Evolutionary conservation across 805 yeast genomes (phyloP).

Genomic region (Candida verbasci): DNA sequence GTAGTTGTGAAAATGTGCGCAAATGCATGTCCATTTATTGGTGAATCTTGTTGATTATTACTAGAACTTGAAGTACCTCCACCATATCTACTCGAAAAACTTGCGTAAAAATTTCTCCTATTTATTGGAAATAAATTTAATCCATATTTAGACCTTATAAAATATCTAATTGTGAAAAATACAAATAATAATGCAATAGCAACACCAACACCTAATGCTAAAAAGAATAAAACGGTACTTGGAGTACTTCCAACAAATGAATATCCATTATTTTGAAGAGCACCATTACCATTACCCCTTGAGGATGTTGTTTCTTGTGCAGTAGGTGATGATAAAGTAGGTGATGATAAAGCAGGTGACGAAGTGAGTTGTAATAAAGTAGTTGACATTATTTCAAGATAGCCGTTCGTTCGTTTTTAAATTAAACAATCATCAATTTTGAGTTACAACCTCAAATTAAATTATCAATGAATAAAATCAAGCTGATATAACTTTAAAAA

Average conservation of each 20-base stretch:
- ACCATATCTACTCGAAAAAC: background rate
- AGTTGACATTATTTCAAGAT: constrained; percentile 1
- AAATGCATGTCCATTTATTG: constrained; percentile 6
- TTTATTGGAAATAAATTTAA: constrained; percentile 40
- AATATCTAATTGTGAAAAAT: constrained; percentile 58
- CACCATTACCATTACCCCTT: background rate
- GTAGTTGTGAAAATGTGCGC: constrained; percentile 7
- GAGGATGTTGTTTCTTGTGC: background rate
- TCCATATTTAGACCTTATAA: constrained; percentile 54
- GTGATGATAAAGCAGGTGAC: background rate
- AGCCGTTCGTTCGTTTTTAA: no score
- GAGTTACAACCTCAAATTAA: no score
- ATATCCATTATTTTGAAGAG: background rate
- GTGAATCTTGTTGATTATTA: background rate
- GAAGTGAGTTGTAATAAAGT: constrained; percentile 1
- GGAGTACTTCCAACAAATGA: constrained; percentile 44
- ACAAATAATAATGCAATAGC: constrained; percentile 51
- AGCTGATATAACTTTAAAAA: no score
- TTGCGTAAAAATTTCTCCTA: constrained; percentile 12
- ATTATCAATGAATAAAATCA: no score
- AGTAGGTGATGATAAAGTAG: no score
- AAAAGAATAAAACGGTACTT: constrained; percentile 58
- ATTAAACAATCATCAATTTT: no score
- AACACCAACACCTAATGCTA: constrained; percentile 61
- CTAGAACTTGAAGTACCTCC: no score